phyloP scores from a whole-genome alignment of 73 alveolate genomes.

The Paramecium bursaria region DNA sequence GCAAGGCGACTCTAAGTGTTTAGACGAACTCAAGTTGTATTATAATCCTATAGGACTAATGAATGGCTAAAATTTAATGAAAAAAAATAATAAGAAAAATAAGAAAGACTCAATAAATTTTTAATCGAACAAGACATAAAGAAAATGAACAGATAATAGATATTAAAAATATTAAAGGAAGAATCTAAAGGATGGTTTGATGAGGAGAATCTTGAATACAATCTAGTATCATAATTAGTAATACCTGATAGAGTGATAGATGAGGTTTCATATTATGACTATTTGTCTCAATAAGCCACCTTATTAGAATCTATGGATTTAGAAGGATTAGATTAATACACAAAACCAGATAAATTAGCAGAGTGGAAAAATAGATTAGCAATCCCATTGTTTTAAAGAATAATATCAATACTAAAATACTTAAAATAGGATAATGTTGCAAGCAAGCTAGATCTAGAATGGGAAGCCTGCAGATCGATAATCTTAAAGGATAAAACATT shows the following conservation, averaged over 20 bases:
- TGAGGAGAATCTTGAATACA: neutral
- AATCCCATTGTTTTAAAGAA: conserved; percentile 43
- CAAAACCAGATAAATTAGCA: neutral
- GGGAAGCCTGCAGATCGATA: conserved; percentile 49
- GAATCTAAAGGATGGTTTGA: conserved; percentile 37
- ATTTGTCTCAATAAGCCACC: conserved; percentile 25
- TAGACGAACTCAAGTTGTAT: conserved; percentile 26
- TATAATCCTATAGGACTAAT: conserved; percentile 19
- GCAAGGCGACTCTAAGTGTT: neutral
- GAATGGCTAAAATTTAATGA: neutral
- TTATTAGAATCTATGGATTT: conserved; percentile 13
- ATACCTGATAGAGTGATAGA: conserved; percentile 48
- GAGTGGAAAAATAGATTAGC: conserved; percentile 61
- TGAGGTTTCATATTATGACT: conserved; percentile 36
- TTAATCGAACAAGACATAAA: conserved; percentile 39
- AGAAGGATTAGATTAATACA: conserved; percentile 33
- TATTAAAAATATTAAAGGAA: conserved; percentile 23
- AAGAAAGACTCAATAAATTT: conserved; percentile 52
- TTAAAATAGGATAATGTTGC: conserved; percentile 39
- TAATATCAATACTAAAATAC: conserved; percentile 7
- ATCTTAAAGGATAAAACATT: conserved; percentile 25
- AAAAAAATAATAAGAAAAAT: neutral
- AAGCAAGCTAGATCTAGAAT: conserved; percentile 17
- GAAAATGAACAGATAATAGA: conserved; percentile 55
- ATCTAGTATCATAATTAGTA: neutral